Percentiles rank a stretch among this genome's conserved stretches.
Evolutionary conservation across 202 grass and related monocot genomes (phyloP).

Genomic region (Zoysia matrella): DNA sequence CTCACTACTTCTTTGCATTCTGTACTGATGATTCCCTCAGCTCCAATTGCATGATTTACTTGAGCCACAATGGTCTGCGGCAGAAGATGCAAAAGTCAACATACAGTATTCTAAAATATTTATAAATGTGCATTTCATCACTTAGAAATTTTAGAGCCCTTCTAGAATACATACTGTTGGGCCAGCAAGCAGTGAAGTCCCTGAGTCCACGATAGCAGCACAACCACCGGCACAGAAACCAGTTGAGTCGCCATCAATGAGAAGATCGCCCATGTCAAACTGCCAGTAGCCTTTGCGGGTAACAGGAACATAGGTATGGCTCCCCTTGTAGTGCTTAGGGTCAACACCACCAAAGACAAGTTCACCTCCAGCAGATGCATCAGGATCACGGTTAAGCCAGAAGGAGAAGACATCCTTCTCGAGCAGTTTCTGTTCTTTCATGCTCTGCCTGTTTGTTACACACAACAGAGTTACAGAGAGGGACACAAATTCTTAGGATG

Average conservation of each 20-base stretch:
- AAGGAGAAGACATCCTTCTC: constrained; percentile 82
- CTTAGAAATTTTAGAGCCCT: too few species aligned
- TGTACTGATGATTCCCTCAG: constrained; percentile 77
- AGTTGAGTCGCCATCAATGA: constrained; percentile 87
- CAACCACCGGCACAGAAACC: constrained; percentile 87
- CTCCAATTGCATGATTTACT: constrained; percentile 92
- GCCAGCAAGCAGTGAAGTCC: constrained; percentile 84
- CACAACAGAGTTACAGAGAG: too few species aligned
- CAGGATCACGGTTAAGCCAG: constrained; percentile 83
- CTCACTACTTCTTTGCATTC: constrained; percentile 92
- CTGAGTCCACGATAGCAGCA: constrained; percentile 93
- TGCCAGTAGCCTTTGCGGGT: constrained; percentile 89
- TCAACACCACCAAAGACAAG: constrained; percentile 84
- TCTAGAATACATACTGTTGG: constrained; percentile 69
- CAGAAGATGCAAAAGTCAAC: background rate
- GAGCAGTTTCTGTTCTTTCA: constrained; percentile 78
- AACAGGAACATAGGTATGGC: constrained; percentile 85
- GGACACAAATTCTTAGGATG: background rate
- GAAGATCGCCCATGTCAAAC: constrained; percentile 91
- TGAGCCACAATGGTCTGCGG: constrained; percentile 81
- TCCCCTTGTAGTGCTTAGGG: constrained; percentile 61
- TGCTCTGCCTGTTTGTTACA: constrained; percentile 59
- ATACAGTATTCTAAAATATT: too few species aligned
- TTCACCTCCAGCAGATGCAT: constrained; percentile 68
- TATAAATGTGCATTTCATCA: too few species aligned